Evolutionary conservation across 192 early-diverging fungal genomes (phyloP), one percentile per base, ranked within the genome.

Genomic region (Phlyctochytrium arcticum): DNA sequence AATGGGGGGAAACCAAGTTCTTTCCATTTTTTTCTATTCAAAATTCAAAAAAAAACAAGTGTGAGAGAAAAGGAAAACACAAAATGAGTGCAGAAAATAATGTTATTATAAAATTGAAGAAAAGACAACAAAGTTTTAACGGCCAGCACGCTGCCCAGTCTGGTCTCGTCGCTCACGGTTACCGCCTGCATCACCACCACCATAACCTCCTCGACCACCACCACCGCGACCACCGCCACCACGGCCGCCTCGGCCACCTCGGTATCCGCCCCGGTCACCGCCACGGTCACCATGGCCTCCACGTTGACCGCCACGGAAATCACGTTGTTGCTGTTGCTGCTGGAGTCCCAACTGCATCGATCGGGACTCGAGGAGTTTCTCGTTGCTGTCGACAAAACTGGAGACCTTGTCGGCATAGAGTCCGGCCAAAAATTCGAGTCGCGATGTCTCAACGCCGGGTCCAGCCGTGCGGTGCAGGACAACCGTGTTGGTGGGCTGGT

Each of bases 381-480:
- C 96, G 79, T 96, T 96, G 54, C 79, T 81, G 48, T 96, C 94
- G 23, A 93, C 90, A 67, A 96, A 84, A 49, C 78, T 68, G 44
- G 78, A 78, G 36, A 89, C 90, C 84, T 94, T 95, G 71, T 93
- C 91, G 54, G 91, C 83, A 61, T 92, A 92, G 21, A 83, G 80
- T 15, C 92, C 81, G 36, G 94, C 87, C 36, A 95, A 79, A 68
- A 89, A 81, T 80, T 98, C 92, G 39, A 98, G 62, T 26, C 77
- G 65, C 5, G 67, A 89, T 85, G 72, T 81, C 71, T 81, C 80
- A 55, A 65, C 84, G 19, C 70, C n/a, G n/a, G n/a, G n/a, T n/a
- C n/a, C n/a, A n/a, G n/a, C n/a, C n/a, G n/a, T n/a, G n/a, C n/a
- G n/a, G 74, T 92, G 86, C 56, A 98, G 76, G n/a, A 93, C 83